phyloP scores from a whole-genome alignment of 257 asterid species.

The Vinca minor region DNA sequence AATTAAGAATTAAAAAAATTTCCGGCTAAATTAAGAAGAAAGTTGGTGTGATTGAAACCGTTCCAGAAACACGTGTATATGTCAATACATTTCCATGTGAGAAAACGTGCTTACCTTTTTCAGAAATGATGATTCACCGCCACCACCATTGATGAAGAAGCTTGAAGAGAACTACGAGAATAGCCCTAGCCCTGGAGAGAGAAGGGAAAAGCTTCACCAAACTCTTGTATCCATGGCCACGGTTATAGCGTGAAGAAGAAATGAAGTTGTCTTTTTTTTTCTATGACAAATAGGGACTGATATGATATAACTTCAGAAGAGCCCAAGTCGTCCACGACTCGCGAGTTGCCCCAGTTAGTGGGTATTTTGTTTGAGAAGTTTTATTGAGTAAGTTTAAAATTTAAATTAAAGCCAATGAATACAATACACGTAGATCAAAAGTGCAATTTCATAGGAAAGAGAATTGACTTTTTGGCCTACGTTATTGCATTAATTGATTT shows the following conservation, averaged over 20 bases:
- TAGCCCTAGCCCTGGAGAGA: slow-evolving; percentile 13
- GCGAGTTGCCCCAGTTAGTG: slow-evolving; percentile 4
- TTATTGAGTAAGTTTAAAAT: too few species aligned
- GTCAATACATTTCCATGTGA: slow-evolving; percentile 4
- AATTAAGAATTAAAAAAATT: neutral
- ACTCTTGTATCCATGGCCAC: slow-evolving; percentile 2
- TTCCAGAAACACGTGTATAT: neutral
- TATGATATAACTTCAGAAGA: neutral
- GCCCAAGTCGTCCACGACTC: slow-evolving; percentile 11
- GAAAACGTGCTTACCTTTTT: neutral
- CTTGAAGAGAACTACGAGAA: neutral
- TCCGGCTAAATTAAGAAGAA: neutral
- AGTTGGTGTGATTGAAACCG: neutral
- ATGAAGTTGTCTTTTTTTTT: neutral
- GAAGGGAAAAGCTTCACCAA: slow-evolving; percentile 3
- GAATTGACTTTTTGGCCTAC: too few species aligned
- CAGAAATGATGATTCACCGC: slow-evolving; percentile 13
- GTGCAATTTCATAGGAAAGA: too few species aligned
- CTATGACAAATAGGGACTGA: neutral
- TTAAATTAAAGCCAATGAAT: too few species aligned
- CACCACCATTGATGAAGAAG: slow-evolving; percentile 13
- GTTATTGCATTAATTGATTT: too few species aligned
- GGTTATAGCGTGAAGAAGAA: neutral
- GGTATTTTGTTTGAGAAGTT: neutral
- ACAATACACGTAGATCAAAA: too few species aligned